Conservation (phyloP, 495 filamentous ascomycete species). For the Sabuloglossum arenarium region DNA sequence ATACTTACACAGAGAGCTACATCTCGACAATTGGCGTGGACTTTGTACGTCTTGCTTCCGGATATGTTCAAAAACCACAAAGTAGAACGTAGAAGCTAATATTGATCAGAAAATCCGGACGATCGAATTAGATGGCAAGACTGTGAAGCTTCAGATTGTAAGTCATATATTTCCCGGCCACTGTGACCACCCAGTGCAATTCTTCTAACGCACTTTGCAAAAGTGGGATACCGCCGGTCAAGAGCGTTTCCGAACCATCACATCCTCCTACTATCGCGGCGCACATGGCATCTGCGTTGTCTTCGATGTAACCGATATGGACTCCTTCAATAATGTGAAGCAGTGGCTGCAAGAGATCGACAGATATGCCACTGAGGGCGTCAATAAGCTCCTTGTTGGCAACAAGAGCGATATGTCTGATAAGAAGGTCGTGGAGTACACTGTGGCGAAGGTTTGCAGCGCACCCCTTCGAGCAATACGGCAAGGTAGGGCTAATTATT, state of each 20-base stretch:
- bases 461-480: background rate
- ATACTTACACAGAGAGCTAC: constrained; percentile 99
- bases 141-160: constrained; percentile 98
- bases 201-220: background rate
- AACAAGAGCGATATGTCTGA: constrained; percentile 99
- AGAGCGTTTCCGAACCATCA: constrained; percentile 98
- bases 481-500: background rate
- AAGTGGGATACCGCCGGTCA: constrained; percentile 99
- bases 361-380: constrained; percentile 93
- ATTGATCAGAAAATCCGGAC: constrained; percentile 85
- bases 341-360: constrained; percentile 99
- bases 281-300: constrained; percentile 99
- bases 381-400: constrained; percentile 96
- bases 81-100: background rate
- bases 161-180: constrained; percentile 12
- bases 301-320: constrained; percentile 99
- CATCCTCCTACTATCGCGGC: constrained; percentile 95
- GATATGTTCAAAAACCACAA: background rate
- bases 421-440: constrained; percentile 99
- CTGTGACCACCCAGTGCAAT: background rate
- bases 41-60: constrained; percentile 44
- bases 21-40: constrained; percentile 99
- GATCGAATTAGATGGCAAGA: constrained; percentile 97
- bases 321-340: constrained; percentile 99
- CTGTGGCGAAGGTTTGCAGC: constrained; percentile 74